Base-by-base conservation (phyloP, 257 asterid genomes). In the Solanum gracilifrons region DNA sequence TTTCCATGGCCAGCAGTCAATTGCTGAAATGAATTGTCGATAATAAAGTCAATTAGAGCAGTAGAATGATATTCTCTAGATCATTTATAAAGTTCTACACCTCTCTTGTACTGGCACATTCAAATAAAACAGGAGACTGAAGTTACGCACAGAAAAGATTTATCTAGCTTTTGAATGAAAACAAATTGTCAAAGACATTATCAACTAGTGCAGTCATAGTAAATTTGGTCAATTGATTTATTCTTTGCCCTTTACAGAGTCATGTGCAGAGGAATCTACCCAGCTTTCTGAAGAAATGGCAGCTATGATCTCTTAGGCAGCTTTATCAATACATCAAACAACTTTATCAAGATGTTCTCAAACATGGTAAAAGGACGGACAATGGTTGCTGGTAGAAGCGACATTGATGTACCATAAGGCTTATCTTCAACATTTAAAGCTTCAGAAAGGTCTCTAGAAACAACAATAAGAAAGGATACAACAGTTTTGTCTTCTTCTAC, bases 1-100 rank as follows among this genome's bases (percentile, higher is more conserved):
- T 89, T 51, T 85, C 94, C 93, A 85, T 80, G 48, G 88, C 79
- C 76, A 86, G 92, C 88, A 89, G 89, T 88, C 89, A 87, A 90
- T 94, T 93, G 93, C 91, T 87, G 83, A 87, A 87, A 90, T 87
- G 86, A 90, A 90, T 85, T 77, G 84, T 79, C 39, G 41, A 33
- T 37, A 80, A 43, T 82, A 85, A 25, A 85, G 46, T 79, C 85
- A 89, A 79, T 43, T 31, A 87, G 85, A 46, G 41, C 3, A 46
- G 41, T 46, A 31, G 41, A 80, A 80, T 27, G 12, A 80, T 43
- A 80, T 80, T 46, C 68, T 46, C 60, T 80, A 29, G 68, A 29
- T 29, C 20, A 46, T 80, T 46, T 10, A 74, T 74, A 36, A 21
- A 23, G 55, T 37, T 43, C 16, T 43, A 43, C 64, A 79, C 9